Conservation (phyloP, 257 asterid genomes). For the Linaria vulgaris region DNA sequence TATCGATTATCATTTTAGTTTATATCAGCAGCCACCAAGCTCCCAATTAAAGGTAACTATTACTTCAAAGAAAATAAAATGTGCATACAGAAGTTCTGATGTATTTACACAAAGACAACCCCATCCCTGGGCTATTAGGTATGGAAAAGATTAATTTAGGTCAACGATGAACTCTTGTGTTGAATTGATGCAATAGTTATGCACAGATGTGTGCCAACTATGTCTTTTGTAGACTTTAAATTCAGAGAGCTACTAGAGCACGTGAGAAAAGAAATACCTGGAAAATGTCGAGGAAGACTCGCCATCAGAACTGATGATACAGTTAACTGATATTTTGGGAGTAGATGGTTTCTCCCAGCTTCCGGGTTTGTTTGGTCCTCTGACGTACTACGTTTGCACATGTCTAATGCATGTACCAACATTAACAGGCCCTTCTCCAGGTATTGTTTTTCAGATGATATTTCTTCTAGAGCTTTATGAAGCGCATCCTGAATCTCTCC, state of each 20-base stretch:
- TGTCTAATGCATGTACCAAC: conserved; percentile 64
- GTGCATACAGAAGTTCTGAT: conserved; percentile 6
- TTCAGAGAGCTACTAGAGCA: conserved; percentile 11
- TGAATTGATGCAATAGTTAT: conserved; percentile 12
- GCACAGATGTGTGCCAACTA: not conserved
- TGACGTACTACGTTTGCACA: conserved; percentile 40
- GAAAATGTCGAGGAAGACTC: conserved; percentile 85
- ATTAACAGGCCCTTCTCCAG: conserved; percentile 74
- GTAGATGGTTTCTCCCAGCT: conserved; percentile 39
- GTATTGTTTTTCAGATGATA: conserved; percentile 66
- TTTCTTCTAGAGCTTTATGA: conserved; percentile 75
- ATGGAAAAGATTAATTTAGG: conserved; percentile 4
- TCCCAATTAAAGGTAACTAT: too few relatives aligned
- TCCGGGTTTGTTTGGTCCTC: conserved; percentile 38
- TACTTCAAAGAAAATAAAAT: conserved; percentile 9
- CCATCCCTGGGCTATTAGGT: conserved; percentile 2
- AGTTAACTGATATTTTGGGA: conserved; percentile 69
- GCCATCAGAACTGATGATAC: conserved; percentile 81
- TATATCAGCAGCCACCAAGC: conserved; percentile 10
- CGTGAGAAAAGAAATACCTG: conserved; percentile 49
- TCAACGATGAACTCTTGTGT: conserved; percentile 9
- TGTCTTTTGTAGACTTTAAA: conserved; percentile 17
- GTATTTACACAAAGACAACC: conserved; percentile 10
- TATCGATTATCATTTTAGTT: conserved; percentile 1
- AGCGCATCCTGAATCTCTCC: conserved; percentile 62